Evolutionary conservation across 31 red algal species (phyloP), one percentile per base, ranked within the genome.

Genomic region (Odonthalia washingtoniensis): DNA sequence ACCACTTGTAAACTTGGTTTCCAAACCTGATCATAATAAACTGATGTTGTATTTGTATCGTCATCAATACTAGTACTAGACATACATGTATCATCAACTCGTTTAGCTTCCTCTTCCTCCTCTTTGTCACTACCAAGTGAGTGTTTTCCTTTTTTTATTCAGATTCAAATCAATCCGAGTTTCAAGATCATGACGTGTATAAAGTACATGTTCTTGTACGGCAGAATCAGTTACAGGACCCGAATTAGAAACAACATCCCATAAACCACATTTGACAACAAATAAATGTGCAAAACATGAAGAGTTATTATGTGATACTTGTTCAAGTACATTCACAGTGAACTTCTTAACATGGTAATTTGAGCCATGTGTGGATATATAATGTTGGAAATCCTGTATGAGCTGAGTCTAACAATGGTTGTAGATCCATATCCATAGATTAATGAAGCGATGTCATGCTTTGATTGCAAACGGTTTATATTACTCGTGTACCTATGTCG

Each of bases 221-320:
- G 52, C 18, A 3, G 44, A 41, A 0, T 78, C 77, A 28, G 46
- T 72, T 3, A 88, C 21, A 30, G 49, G 60, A n/a, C n/a, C n/a
- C 9, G 49, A 57, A 3, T 46, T 40, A 3, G 12, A 30, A 5
- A 43, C 73, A 2, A 31, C 52, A 34, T 89, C 75, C 52, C 79
- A 89, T 61, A 89, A 12, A 24, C 43, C 37, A 31, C 34, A 37
- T 33, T 60, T 70, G 4, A 64, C 69, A 31, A 94, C 80, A 53
- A 94, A 94, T 16, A 89, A 73, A 57, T 94, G 92, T 39, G 80
- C 86, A 61, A 60, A 94, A 85, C 85, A 89, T 21, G 72, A 74
- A 9, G 40, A n/a, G 57, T 94, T 94, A 16, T 33, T 53, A 1
- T 40, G 0, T 4, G 44, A 12, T 40, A 94, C 92, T 17, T 16